Conservation (phyloP, 2,329 filamentous ascomycete genomes). For the Colletotrichum sansevieriae region DNA sequence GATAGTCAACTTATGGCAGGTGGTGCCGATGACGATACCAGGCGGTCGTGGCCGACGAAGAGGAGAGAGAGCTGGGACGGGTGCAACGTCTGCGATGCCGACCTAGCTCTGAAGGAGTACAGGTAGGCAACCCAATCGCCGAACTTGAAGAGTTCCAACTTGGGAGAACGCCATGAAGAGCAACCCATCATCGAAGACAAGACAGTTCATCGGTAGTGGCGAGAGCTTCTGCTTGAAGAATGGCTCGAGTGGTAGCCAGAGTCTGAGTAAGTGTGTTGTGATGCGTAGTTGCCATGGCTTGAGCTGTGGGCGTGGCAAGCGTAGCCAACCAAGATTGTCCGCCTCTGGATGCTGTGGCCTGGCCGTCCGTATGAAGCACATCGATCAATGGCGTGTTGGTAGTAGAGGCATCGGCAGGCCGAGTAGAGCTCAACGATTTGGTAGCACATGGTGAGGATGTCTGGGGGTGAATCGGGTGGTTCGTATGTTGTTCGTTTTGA, state of each 20-base stretch:
- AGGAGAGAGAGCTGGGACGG: conserved; percentile 65
- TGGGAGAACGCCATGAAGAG: conserved; percentile 56
- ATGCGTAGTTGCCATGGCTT: conserved; percentile 53
- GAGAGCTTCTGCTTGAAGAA: conserved; percentile 58
- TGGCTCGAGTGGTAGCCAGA: conserved; percentile 66
- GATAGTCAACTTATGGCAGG: conserved; percentile 38
- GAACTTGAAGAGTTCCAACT: conserved; percentile 59
- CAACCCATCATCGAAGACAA: conserved; percentile 65
- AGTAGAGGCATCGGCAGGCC: conserved; percentile 89
- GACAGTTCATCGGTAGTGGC: conserved; percentile 64
- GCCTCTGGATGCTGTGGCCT: conserved; percentile 79
- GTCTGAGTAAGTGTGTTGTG: conserved; percentile 62
- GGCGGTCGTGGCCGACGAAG: conserved; percentile 59
- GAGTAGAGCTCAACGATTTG: conserved; percentile 89
- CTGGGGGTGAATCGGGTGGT: background rate
- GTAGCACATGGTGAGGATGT: conserved; percentile 78
- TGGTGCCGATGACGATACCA: conserved; percentile 56
- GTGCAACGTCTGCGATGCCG: conserved; percentile 51
- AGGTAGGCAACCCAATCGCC: conserved; percentile 63
- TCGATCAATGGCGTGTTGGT: conserved; percentile 86
- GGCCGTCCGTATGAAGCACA: conserved; percentile 81
- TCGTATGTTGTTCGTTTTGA: background rate
- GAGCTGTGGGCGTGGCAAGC: conserved; percentile 72
- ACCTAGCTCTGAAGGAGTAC: conserved; percentile 58
- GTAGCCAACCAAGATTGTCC: conserved; percentile 86